Percentiles rank a stretch among this genome's conserved stretches.
Evolutionary conservation across 768 basidiomycete genomes (phyloP).

Genomic region (Tylopilus cervinicoccineus): DNA sequence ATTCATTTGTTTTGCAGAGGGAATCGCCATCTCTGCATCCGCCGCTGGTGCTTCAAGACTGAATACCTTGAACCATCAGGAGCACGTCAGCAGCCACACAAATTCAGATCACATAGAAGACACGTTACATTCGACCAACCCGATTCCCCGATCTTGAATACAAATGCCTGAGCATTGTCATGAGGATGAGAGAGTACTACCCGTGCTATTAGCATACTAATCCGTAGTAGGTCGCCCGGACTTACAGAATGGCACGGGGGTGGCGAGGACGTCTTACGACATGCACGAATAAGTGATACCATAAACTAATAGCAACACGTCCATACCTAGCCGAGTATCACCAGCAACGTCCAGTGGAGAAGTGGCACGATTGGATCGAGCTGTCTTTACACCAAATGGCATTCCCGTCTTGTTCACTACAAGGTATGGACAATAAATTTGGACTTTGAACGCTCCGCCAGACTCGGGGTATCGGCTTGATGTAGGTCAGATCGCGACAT

Average conservation of each 20-base stretch:
- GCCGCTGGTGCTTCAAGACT: conserved; percentile 90
- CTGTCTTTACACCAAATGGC: conserved; percentile 70
- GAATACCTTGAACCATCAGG: conserved; percentile 48
- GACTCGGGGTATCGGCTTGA: conserved; percentile 75
- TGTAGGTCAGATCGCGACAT: conserved; percentile 6
- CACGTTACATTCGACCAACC: conserved; percentile 77
- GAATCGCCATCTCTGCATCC: conserved; percentile 77
- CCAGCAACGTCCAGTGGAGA: conserved; percentile 82
- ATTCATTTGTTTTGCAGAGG: conserved; percentile 54
- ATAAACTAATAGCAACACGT: conserved; percentile 9
- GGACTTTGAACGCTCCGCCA: conserved; percentile 94
- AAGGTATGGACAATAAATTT: conserved; percentile 88
- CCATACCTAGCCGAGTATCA: conserved; percentile 57
- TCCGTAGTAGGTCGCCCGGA: conserved; percentile 12
- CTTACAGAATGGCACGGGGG: conserved; percentile 79
- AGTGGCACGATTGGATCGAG: conserved; percentile 57
- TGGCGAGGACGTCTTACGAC: conserved; percentile 42
- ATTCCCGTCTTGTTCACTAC: conserved; percentile 90
- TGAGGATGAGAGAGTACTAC: conserved; percentile 84
- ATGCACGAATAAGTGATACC: conserved; percentile 9
- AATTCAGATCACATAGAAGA: conserved; percentile 3
- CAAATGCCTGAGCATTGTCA: conserved; percentile 77
- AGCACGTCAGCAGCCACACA: conserved; percentile 4
- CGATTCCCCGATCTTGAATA: conserved; percentile 77
- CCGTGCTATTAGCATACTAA: conserved; percentile 1